These are phyloP conservation scores for Sporothrix euskadiensis DNA, from an alignment of 2,329 filamentous ascomycete species.

Conservation along the genomic window DNA sequence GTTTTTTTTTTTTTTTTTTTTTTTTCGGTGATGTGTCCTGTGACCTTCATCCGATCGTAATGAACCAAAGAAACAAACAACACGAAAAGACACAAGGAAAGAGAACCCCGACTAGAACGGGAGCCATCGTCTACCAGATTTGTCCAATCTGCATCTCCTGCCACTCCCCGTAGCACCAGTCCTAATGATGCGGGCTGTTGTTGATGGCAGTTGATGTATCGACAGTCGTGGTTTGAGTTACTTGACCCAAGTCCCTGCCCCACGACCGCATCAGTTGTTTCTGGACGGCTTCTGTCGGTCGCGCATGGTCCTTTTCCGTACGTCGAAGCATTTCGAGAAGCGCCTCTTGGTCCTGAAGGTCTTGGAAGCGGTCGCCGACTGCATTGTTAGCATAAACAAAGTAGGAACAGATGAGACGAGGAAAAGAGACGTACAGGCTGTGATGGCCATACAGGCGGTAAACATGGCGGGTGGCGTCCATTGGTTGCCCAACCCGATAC, in stretches of 20 bases:
- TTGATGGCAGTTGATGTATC: background rate
- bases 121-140: too few relatives aligned
- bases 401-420: background rate
- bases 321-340: slow-evolving; percentile 38
- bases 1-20: background rate
- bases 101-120: background rate
- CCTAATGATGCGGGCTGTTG: background rate
- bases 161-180: background rate
- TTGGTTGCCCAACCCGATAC: slow-evolving; percentile 59
- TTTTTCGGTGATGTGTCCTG: background rate
- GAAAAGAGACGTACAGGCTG: slow-evolving; percentile 47
- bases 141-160: background rate
- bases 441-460: slow-evolving; percentile 57
- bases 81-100: background rate
- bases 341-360: slow-evolving; percentile 37
- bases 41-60: background rate
- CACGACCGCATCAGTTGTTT: slow-evolving; percentile 38
- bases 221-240: background rate
- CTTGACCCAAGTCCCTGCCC: slow-evolving; percentile 32
- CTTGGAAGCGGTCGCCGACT: slow-evolving; percentile 40
- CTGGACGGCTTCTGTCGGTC: slow-evolving; percentile 39
- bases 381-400: slow-evolving; percentile 7
- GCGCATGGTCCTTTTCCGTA: slow-evolving; percentile 39
- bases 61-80: background rate
- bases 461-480: slow-evolving; percentile 57